Percentiles rank a stretch among this genome's conserved stretches.
Conservation (phyloP, 768 basidiomycete genomes). For the Phanerochaete sordida region DNA sequence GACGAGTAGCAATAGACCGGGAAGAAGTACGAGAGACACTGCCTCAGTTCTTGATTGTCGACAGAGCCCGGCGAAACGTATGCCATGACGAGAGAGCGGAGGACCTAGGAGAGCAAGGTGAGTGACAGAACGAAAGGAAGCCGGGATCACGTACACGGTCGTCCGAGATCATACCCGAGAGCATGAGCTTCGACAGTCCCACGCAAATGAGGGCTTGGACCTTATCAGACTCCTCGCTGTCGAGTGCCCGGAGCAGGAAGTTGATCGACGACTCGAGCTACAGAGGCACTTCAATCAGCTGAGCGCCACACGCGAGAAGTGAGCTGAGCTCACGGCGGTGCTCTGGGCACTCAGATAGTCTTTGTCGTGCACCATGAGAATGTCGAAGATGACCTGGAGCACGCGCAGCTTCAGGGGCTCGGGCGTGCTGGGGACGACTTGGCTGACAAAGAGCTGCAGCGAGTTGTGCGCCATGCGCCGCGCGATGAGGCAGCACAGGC, state of each 20-base stretch:
- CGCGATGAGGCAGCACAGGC: constrained; percentile 84
- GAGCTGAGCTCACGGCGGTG: constrained; percentile 26
- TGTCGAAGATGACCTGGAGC: constrained; percentile 82
- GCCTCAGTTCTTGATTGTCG: constrained; percentile 79
- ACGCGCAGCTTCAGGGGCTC: constrained; percentile 64
- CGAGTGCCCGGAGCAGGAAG: constrained; percentile 54
- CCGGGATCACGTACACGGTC: constrained; percentile 46
- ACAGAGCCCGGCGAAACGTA: constrained; percentile 81
- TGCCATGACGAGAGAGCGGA: constrained; percentile 46
- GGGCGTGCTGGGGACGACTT: constrained; percentile 55
- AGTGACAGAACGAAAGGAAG: neutral
- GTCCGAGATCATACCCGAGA: constrained; percentile 73
- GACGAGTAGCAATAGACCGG: constrained; percentile 85
- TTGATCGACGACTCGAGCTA: constrained; percentile 62
- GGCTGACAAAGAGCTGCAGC: constrained; percentile 79
- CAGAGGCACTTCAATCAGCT: neutral
- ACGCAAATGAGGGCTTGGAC: constrained; percentile 72
- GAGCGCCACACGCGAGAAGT: neutral
- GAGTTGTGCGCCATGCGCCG: constrained; percentile 64
- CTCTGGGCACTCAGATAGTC: constrained; percentile 51
- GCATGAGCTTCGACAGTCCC: constrained; percentile 83
- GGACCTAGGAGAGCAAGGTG: constrained; percentile 30
- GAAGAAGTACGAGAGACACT: constrained; percentile 85
- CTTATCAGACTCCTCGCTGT: constrained; percentile 51
- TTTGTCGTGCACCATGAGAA: constrained; percentile 79